phyloP scores from a whole-genome alignment of 139 green algal species.

The Asterochloris erici region DNA sequence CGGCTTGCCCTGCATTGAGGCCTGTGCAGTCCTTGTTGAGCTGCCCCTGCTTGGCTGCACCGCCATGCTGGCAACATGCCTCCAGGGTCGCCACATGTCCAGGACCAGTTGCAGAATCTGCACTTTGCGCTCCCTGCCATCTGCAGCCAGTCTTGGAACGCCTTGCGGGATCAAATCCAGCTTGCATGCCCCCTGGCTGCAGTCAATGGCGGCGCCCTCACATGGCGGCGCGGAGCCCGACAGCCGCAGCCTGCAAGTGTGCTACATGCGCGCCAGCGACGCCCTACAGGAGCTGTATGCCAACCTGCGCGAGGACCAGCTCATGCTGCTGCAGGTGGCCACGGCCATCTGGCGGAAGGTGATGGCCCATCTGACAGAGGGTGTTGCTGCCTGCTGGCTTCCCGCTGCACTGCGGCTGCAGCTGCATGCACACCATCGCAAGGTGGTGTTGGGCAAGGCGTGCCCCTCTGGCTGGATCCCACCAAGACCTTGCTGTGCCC shows the following conservation, averaged over 20 bases:
- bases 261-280: neutral
- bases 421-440: neutral
- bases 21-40: neutral
- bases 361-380: neutral
- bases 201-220: neutral
- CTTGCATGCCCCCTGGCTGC: no score
- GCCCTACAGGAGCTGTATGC: slow-evolving; percentile 1
- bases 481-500: neutral
- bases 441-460: neutral
- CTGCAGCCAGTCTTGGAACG: no score
- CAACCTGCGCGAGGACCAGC: slow-evolving; percentile 10
- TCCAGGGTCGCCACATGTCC: neutral
- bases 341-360: slow-evolving; percentile 13
- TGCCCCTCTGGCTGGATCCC: neutral
- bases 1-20: no score
- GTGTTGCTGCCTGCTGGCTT: neutral
- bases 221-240: neutral
- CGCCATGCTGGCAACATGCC: neutral
- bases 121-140: no score
- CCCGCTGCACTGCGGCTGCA: neutral
- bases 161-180: no score
- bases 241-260: neutral
- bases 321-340: slow-evolving; percentile 8
- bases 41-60: neutral
- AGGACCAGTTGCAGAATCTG: no score